Base-by-base conservation (phyloP, 2,329 filamentous ascomycete genomes). In the Fusarium pseudocircinatum region DNA sequence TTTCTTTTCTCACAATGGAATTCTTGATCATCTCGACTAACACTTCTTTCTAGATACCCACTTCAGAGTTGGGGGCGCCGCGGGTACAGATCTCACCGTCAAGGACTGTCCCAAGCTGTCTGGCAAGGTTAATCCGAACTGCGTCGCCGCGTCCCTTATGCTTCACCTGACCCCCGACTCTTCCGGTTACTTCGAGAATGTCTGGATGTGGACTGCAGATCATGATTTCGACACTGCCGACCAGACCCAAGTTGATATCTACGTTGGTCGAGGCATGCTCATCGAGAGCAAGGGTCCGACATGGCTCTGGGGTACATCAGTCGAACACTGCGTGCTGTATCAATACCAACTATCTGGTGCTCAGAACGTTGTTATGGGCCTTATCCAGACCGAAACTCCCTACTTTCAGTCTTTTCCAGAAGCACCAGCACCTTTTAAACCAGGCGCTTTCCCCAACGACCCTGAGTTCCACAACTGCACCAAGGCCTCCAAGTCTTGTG, bases 141-240 rank as follows among this genome's bases (percentile, higher is more conserved):
- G 91, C 78, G 85, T 87, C 6, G 91, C 88, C 20, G 89, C 90
- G 10, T 91, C 90, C 75, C 69, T 88, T 26, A 71, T 88, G 40
- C 73, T 89, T 4, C 86, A 87, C 69, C 53, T 89, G 12, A 88
- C 85, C 0, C 34, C 75, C 0, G 53, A 80, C 28, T 81, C 84
- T 46, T 88, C 86, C 26, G 88, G 86, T 13, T 86, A 86, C 65
- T 16, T 86, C 37, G 83, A 86, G 70, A 86, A 88, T 71, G 80
- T 84, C 65, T 93, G 90, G 90, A 87, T 89, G 73, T 93, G 90
- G 91, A 88, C 90, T 20, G 88, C 91, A 3, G 91, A 93, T 77
- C 91, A 93, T 80, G 91, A 93, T 74, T 36, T 78, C 1, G 76
- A 79, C 26, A 60, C 46, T 15, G 39, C 75, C 72, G 67, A 69